Evolutionary conservation across 2,329 filamentous ascomycete genomes (phyloP).

Genomic region (Colletotrichum liriopes): DNA sequence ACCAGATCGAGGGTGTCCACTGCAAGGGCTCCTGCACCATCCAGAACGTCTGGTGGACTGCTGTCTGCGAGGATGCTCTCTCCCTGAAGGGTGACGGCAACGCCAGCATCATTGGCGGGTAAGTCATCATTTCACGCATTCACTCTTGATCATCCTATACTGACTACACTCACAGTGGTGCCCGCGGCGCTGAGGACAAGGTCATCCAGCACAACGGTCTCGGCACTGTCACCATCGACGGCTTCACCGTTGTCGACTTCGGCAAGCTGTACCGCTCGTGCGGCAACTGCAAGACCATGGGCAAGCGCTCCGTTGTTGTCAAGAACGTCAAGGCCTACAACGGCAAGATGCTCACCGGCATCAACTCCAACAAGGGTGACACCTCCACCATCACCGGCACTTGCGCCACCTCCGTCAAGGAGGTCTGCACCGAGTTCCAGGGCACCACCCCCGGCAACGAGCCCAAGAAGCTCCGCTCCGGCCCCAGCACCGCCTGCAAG

Average conservation of each 20-base stretch:
- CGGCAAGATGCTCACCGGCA: constrained; percentile 43
- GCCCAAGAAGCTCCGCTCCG: constrained; percentile 40
- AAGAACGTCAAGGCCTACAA: constrained; percentile 45
- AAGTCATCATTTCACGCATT: not conserved
- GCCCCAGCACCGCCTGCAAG: constrained; percentile 28
- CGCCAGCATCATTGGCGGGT: constrained; percentile 40
- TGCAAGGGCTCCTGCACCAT: constrained; percentile 60
- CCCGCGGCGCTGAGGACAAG: constrained; percentile 41
- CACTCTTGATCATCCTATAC: rapidly evolving
- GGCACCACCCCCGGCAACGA: constrained; percentile 43
- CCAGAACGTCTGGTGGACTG: constrained; percentile 65
- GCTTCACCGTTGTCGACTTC: constrained; percentile 42
- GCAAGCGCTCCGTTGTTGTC: constrained; percentile 42
- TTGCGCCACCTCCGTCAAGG: constrained; percentile 43
- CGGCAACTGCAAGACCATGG: constrained; percentile 44
- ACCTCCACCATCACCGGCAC: constrained; percentile 42
- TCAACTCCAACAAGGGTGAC: constrained; percentile 45
- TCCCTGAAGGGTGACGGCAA: constrained; percentile 42
- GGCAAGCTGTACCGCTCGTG: constrained; percentile 44
- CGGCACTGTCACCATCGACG: constrained; percentile 43
- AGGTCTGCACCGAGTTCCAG: constrained; percentile 44
- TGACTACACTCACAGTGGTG: constrained; percentile 30
- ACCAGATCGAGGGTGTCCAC: constrained; percentile 64
- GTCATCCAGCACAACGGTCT: constrained; percentile 44
- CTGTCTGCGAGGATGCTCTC: constrained; percentile 58